Evolutionary conservation across 2,329 filamentous ascomycete genomes (phyloP), one percentile per base, ranked within the genome.

Genomic region (Penicillium sp.): DNA sequence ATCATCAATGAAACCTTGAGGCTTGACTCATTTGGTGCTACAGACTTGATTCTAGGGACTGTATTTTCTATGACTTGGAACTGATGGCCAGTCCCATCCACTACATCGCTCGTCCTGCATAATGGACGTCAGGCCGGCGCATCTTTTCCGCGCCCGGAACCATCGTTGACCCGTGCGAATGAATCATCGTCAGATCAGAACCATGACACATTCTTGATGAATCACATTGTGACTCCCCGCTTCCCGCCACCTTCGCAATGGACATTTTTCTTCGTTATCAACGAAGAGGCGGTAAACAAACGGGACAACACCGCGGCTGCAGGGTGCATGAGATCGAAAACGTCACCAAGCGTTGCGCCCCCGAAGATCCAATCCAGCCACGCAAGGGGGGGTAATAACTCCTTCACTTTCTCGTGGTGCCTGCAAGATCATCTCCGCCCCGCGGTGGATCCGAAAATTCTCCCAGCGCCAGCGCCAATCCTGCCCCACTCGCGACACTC

Each of bases 341-440:
- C 18, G 18, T 22, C 18, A 27, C 9, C 12, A 5, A 5, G 6
- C 25, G 6, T 5, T 11, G 11, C 9, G 6, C 6, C 10, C 25
- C 25, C 9, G n/a, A 27, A 12, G 28, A 37, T 22, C 25, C 18
- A 22, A 22, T 5, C 18, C 18, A 18, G 17, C 17, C 12, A 34
- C 15, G 43, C 39, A 45, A 45, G 43, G 43, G 43, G 35, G n/a
- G n/a, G n/a, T n/a, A 32, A 25, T 13, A 30, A 30, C 15, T 42
- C 37, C 25, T 32, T 34, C 35, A 32, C 30, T 32, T 22, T 38
- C 32, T 42, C 34, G 29, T 44, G 37, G 36, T 43, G 38, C 34
- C 45, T 52, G 48, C 48, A 43, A 50, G 44, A 53, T 53, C 48
- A 47, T 51, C 48, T 46, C 37, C 41, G 50, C 47, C 50, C 51